Percentiles rank a stretch among this genome's conserved stretches.
Conservation (phyloP, 2,329 filamentous ascomycete species). For the Paraphoma sp. region DNA sequence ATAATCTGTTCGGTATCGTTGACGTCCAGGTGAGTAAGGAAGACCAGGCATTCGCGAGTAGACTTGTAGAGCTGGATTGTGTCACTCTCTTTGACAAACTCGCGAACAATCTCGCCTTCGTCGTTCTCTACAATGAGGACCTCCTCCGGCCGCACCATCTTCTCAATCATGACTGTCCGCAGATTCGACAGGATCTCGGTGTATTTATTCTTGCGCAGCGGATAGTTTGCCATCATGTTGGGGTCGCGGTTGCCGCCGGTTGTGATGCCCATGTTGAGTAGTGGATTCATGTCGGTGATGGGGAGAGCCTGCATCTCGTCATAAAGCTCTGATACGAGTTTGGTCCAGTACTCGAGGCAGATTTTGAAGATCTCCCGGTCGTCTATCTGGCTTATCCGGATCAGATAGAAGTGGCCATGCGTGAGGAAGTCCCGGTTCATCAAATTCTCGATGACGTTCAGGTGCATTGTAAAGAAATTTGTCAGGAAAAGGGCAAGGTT, state of each 20-base stretch:
- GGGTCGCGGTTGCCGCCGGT: conserved; percentile 87
- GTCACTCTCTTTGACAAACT: conserved; percentile 99
- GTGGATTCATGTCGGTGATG: conserved; percentile 88
- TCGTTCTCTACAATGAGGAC: conserved; percentile 99
- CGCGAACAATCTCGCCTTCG: conserved; percentile 96
- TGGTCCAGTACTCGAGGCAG: conserved; percentile 98
- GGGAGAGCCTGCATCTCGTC: conserved; percentile 98
- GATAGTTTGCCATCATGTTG: conserved; percentile 83
- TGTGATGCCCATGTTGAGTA: conserved; percentile 78
- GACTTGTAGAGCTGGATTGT: conserved; percentile 99
- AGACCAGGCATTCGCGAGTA: conserved; percentile 94
- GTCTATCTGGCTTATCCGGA: conserved; percentile 97
- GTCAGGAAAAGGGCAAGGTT: conserved; percentile 95
- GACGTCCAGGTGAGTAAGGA: conserved; percentile 95
- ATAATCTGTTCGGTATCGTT: conserved; percentile 98
- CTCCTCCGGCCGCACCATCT: conserved; percentile 98
- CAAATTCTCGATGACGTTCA: conserved; percentile 92
- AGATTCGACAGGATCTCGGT: conserved; percentile 92
- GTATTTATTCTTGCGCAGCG: conserved; percentile 97
- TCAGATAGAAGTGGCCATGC: conserved; percentile 97
- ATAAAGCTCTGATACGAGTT: conserved; percentile 95
- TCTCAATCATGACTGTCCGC: conserved; percentile 98
- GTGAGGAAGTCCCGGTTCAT: conserved; percentile 94
- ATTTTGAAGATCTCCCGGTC: conserved; percentile 99
- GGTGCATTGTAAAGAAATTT: conserved; percentile 95